A percentile compares a stretch with the other conserved stretches of the same genome.
These are phyloP conservation scores for Westerdykella ornata DNA, from an alignment of 2,329 filamentous ascomycete genomes.

Conservation along the genomic window DNA sequence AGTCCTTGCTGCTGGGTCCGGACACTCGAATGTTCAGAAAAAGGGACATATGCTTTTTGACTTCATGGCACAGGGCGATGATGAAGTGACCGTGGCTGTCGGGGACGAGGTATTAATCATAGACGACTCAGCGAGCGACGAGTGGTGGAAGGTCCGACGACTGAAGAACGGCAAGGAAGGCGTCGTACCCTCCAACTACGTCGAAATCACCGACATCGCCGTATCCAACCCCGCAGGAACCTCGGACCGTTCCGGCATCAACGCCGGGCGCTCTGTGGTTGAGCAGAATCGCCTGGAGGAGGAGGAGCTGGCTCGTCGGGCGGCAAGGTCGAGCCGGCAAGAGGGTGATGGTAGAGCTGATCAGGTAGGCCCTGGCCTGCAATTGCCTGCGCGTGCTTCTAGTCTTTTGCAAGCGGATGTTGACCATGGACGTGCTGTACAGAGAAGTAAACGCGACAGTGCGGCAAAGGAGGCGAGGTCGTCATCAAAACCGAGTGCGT, in stretches of 20 bases:
- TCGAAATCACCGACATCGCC: slow-evolving; percentile 72
- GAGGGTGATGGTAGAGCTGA: slow-evolving; percentile 49
- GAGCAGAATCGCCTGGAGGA: slow-evolving; percentile 76
- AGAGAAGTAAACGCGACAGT: slow-evolving; percentile 67
- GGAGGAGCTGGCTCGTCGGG: slow-evolving; percentile 73
- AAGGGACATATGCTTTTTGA: slow-evolving; percentile 87
- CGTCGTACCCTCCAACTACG: slow-evolving; percentile 92
- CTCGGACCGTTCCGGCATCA: slow-evolving; percentile 48
- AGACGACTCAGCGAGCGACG: slow-evolving; percentile 86
- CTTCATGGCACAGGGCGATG: slow-evolving; percentile 92
- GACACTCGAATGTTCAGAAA: slow-evolving; percentile 57
- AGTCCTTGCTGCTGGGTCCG: slow-evolving; percentile 72
- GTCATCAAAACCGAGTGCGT: slow-evolving; percentile 66
- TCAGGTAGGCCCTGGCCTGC: slow-evolving; percentile 72
- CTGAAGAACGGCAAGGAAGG: slow-evolving; percentile 90
- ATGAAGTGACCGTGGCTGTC: slow-evolving; percentile 85
- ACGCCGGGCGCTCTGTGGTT: slow-evolving; percentile 59
- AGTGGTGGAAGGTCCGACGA: slow-evolving; percentile 95
- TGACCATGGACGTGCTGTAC: slow-evolving; percentile 62
- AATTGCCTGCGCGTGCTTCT: slow-evolving; percentile 70
- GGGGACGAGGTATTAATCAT: slow-evolving; percentile 88
- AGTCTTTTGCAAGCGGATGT: slow-evolving; percentile 63
- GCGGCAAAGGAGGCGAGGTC: slow-evolving; percentile 50
- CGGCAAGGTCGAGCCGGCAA: slow-evolving; percentile 50
- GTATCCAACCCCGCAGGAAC: slow-evolving; percentile 45